Base-by-base conservation (phyloP, 1,139 yeast genomes). In the Hyphopichia burtonii region DNA sequence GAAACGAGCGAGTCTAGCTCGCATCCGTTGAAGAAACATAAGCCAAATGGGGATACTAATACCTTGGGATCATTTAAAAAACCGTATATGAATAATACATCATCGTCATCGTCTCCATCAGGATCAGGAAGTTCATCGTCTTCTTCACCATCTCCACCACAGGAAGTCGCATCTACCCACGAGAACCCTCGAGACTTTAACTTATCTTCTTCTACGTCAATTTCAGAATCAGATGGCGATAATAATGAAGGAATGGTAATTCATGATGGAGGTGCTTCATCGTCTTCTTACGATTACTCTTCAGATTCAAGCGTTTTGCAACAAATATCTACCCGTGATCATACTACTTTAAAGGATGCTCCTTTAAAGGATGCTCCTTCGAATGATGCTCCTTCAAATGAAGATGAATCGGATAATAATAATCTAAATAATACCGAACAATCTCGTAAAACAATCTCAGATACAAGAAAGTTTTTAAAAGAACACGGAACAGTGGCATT, bases 401-500 rank as follows among this genome's bases (percentile, higher is more conserved):
- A 27, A 6, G 17, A 15, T 31, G 22, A 22, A 23, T 14, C 37
- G n/a, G 8, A 20, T 20, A 20, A 20, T 20, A 27, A n/a, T 20
- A 8, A 15, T 6, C 4, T 20, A n/a, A 22, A 22, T 25, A 25
- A 25, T 25, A 25, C 28, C 11, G 28, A 25, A 25, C 34, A 36
- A 16, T 34, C 41, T 7, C 15, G 37, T 7, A 33, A 50, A 23
- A 37, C 49, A 3, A 55, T 68, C 15, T 51, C 51, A 6, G 63
- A 74, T 43, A 82, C 89, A 1, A 74, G 93, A 44, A 66, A 70
- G 43, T 82, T 57, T 51, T 62, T 89, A 42, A 85, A 84, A 55
- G 59, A 65, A n/a, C 61, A 77, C 45, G 96, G 96, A 0, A 71
- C 80, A 27, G 63, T 74, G 48, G 61, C 65, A 45, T 84, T 86